Conservation (phyloP, 1,139 yeast genomes). For the Saccharomyces hybrid region DNA sequence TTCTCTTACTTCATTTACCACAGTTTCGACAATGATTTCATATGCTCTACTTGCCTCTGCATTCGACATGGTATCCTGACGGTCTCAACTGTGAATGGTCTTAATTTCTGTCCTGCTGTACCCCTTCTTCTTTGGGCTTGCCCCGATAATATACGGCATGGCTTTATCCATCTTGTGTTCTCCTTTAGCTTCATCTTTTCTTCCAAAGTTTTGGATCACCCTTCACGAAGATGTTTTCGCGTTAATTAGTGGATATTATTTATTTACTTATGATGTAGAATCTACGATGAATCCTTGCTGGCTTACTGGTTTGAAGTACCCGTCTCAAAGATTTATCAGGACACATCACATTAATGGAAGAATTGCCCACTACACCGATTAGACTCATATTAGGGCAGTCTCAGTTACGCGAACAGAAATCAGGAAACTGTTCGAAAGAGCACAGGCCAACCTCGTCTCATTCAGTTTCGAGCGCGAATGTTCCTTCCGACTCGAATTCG, state of each 20-base stretch:
- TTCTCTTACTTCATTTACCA: slow-evolving; percentile 80
- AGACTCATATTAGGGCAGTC: not conserved
- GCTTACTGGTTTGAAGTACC: not conserved
- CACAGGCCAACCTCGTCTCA: not conserved
- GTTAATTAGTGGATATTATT: not conserved
- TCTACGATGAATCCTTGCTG: not conserved
- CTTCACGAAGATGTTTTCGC: not conserved
- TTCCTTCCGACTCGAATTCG: not conserved
- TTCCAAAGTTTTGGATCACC: not conserved
- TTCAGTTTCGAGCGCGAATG: too few species aligned
- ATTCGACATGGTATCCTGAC: slow-evolving; percentile 22
- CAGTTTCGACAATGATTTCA: slow-evolving; percentile 79
- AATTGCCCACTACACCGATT: not conserved
- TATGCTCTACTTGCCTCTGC: slow-evolving; percentile 48
- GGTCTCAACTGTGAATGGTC: not conserved
- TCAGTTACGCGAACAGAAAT: not conserved
- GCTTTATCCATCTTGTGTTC: not conserved
- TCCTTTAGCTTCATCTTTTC: not conserved
- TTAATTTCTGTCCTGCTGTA: not conserved
- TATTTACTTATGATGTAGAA: not conserved
- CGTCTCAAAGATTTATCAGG: not conserved
- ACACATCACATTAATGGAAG: not conserved
- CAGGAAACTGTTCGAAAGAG: not conserved
- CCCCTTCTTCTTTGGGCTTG: not conserved
- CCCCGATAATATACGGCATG: not conserved